These are phyloP conservation scores for Zygosaccharomyces lentus DNA, from an alignment of 805 yeast genomes.

Conservation along the genomic window DNA sequence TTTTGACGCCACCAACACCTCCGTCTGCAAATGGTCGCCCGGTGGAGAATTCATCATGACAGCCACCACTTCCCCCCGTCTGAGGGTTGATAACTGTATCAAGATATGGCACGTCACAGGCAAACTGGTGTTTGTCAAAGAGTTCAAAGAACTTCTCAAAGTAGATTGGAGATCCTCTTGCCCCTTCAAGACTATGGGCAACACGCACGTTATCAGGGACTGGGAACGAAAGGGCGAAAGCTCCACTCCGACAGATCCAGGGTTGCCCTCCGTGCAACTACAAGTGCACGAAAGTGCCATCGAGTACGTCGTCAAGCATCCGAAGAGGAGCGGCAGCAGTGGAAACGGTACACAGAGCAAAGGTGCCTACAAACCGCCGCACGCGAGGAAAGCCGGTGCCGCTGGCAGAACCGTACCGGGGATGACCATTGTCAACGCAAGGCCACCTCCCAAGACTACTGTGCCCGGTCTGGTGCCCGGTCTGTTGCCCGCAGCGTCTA, in stretches of 20 bases:
- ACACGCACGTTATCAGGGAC: constrained; percentile 33
- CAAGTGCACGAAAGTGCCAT: constrained; percentile 68
- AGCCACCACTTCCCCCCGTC: constrained; percentile 94
- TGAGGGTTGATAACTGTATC: constrained; percentile 93
- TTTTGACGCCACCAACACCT: constrained; percentile 89
- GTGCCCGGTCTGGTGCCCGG: constrained; percentile 47
- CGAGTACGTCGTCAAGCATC: constrained; percentile 44
- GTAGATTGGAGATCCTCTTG: constrained; percentile 75
- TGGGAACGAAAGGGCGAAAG: constrained; percentile 25
- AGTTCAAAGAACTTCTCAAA: constrained; percentile 73
- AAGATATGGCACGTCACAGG: constrained; percentile 93
- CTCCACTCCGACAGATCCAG: constrained; percentile 52
- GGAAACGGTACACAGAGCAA: constrained; percentile 39
- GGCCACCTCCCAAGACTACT: constrained; percentile 34
- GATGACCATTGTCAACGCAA: constrained; percentile 25
- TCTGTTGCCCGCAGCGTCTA: constrained; percentile 32
- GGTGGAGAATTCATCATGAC: constrained; percentile 91
- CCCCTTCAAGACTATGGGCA: constrained; percentile 27
- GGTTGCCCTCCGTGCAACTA: constrained; percentile 42
- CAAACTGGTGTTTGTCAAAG: constrained; percentile 68
- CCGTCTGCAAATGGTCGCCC: constrained; percentile 98
- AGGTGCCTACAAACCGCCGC: constrained; percentile 97
- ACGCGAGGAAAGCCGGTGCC: constrained; percentile 60
- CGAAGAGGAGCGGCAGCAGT: constrained; percentile 27
- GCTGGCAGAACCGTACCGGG: constrained; percentile 29